Percentiles rank a stretch among this genome's conserved stretches.
phyloP scores from a whole-genome alignment of 805 yeast genomes.

The Candida awuae region DNA sequence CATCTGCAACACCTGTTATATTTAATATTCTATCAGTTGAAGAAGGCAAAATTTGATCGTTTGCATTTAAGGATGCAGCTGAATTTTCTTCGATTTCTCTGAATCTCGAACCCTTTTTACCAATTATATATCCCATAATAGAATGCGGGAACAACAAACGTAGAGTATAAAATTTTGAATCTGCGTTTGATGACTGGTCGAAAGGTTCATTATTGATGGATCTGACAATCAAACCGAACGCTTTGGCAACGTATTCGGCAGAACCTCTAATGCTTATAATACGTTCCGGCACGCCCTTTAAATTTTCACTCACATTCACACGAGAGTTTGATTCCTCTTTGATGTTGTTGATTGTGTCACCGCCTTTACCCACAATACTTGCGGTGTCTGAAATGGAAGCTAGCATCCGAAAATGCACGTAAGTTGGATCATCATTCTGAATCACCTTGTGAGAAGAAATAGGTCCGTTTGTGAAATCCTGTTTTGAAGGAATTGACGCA shows the following conservation, averaged over 20 bases:
- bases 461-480: slow-evolving; percentile 13
- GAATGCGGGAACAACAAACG: slow-evolving; percentile 68
- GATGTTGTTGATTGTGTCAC: slow-evolving; percentile 61
- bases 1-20: slow-evolving; percentile 75
- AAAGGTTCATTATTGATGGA: slow-evolving; percentile 60
- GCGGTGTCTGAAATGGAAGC: slow-evolving; percentile 73
- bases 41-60: slow-evolving; percentile 60
- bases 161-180: slow-evolving; percentile 47
- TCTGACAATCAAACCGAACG: slow-evolving; percentile 67
- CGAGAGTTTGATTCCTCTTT: slow-evolving; percentile 57
- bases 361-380: slow-evolving; percentile 68
- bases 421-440: slow-evolving; percentile 45
- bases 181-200: slow-evolving; percentile 49
- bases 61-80: slow-evolving; percentile 69
- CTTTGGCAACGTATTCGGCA: slow-evolving; percentile 71
- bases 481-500: slow-evolving; percentile 5
- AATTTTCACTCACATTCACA: slow-evolving; percentile 65
- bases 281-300: slow-evolving; percentile 64
- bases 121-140: slow-evolving; percentile 73
- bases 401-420: slow-evolving; percentile 63
- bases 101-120: slow-evolving; percentile 65
- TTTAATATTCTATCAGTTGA: slow-evolving; percentile 71
- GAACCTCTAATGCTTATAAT: slow-evolving; percentile 68
- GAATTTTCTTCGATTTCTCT: slow-evolving; percentile 77
- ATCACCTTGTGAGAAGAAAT: slow-evolving; percentile 15